Percentiles rank a stretch among this genome's conserved stretches.
Conservation (phyloP, 2,329 filamentous ascomycete species). For the Coniochaeta sp. region DNA sequence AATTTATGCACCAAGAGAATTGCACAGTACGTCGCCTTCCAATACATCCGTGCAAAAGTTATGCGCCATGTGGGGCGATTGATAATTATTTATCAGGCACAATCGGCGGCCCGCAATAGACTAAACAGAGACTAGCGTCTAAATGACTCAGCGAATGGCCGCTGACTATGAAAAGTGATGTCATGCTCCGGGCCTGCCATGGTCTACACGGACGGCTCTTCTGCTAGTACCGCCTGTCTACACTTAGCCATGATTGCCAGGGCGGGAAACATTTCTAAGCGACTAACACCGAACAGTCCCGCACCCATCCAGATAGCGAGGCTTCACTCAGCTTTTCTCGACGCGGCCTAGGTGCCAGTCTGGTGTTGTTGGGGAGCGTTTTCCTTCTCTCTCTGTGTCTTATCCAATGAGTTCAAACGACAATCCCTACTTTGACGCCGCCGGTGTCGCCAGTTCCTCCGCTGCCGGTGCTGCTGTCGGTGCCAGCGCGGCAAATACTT, state of each 20-base stretch:
- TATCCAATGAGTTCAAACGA: background rate
- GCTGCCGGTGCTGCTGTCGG: background rate
- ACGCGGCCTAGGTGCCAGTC: background rate
- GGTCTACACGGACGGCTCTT: no score
- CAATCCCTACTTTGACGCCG: slow-evolving; percentile 1
- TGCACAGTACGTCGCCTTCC: no score
- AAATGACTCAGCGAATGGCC: background rate
- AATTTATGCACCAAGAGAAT: no score
- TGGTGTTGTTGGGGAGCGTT: background rate
- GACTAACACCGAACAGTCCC: background rate
- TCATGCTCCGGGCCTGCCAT: background rate
- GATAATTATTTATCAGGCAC: no score
- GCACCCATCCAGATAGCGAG: no score
- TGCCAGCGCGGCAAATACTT: background rate
- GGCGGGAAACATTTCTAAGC: background rate
- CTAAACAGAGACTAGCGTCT: no score
- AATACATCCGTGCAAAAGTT: no score
- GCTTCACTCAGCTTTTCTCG: background rate
- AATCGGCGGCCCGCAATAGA: no score
- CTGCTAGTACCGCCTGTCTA: no score
- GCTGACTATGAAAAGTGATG: background rate
- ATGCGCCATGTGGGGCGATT: no score
- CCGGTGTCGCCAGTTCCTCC: background rate
- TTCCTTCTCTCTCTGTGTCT: no score
- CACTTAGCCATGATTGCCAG: background rate